Percentiles rank a stretch among this genome's conserved stretches.
Conservation (phyloP, 768 basidiomycete genomes). For the Kwoniella botswanensis region DNA sequence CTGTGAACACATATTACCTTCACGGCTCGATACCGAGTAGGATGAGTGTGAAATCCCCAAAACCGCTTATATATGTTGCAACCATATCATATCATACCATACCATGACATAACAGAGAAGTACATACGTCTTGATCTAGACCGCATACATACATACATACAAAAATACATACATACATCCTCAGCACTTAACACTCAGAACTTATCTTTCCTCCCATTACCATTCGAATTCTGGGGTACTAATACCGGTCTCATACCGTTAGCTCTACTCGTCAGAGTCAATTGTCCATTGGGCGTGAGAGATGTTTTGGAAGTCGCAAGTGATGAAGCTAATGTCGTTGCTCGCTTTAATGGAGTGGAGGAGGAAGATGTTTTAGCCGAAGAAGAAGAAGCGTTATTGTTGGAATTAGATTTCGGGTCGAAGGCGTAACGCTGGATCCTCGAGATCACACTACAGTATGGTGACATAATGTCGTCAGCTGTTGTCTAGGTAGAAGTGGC, state of each 20-base stretch:
- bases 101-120: neutral
- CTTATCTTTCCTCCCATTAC: constrained; percentile 12
- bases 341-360: constrained; percentile 11
- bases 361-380: constrained; percentile 2
- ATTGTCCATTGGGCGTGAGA: constrained; percentile 5
- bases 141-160: neutral
- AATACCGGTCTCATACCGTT: constrained; percentile 14
- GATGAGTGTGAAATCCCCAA: too few relatives aligned
- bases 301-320: neutral
- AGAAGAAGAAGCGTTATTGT: neutral
- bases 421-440: constrained; percentile 18
- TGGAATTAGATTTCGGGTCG: constrained; percentile 4
- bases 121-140: constrained; percentile 8
- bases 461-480: neutral
- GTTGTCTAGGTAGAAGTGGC: too few relatives aligned
- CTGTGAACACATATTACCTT: too few relatives aligned
- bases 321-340: constrained; percentile 11
- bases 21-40: too few relatives aligned
- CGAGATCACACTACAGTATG: neutral
- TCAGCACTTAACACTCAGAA: neutral
- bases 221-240: constrained; percentile 7
- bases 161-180: neutral
- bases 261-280: constrained; percentile 1
- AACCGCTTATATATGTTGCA: too few relatives aligned
- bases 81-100: neutral